A percentile compares a stretch with the other conserved stretches of the same genome.
Conservation (phyloP, 805 yeast species). For the Candida taoyuanica region DNA sequence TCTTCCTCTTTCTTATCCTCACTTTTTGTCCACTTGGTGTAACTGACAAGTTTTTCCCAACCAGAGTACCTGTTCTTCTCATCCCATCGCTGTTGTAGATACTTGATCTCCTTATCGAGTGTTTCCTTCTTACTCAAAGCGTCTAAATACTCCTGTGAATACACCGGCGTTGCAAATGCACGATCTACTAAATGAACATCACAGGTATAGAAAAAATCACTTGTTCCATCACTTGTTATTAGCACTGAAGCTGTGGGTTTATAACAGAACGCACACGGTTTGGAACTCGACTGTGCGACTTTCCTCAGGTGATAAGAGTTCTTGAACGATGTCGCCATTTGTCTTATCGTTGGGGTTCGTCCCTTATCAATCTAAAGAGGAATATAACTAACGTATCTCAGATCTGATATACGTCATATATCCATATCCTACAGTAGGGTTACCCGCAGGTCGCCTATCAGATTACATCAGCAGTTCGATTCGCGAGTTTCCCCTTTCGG, state of each 20-base stretch:
- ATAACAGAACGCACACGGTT: slow-evolving; percentile 27
- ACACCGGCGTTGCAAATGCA: slow-evolving; percentile 22
- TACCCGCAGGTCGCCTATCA: too few species aligned
- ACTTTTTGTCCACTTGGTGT: slow-evolving; percentile 13
- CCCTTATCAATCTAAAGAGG: too few species aligned
- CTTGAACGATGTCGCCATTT: slow-evolving; percentile 9
- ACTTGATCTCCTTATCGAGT: slow-evolving; percentile 19
- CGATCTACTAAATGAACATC: slow-evolving; percentile 24
- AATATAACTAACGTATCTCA: too few species aligned
- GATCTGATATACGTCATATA: too few species aligned
- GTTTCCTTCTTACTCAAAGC: slow-evolving; percentile 19
- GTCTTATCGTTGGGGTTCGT: too few species aligned
- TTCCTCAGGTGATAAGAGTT: slow-evolving; percentile 24
- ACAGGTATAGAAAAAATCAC: slow-evolving; percentile 27
- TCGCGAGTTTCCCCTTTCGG: neutral
- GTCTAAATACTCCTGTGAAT: slow-evolving; percentile 20
- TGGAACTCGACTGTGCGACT: slow-evolving; percentile 18
- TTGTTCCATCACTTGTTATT: slow-evolving; percentile 21
- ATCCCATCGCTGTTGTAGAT: slow-evolving; percentile 23
- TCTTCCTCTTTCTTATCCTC: slow-evolving; percentile 16
- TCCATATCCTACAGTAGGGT: too few species aligned
- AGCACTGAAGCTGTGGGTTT: slow-evolving; percentile 25
- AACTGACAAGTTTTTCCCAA: slow-evolving; percentile 24
- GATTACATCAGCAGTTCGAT: too few species aligned
- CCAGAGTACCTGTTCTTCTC: slow-evolving; percentile 24